Percentiles rank a stretch among this genome's conserved stretches.
These are phyloP conservation scores for Symbiodinium natans DNA, from an alignment of 73 alveolate species.

Conservation along the genomic window DNA sequence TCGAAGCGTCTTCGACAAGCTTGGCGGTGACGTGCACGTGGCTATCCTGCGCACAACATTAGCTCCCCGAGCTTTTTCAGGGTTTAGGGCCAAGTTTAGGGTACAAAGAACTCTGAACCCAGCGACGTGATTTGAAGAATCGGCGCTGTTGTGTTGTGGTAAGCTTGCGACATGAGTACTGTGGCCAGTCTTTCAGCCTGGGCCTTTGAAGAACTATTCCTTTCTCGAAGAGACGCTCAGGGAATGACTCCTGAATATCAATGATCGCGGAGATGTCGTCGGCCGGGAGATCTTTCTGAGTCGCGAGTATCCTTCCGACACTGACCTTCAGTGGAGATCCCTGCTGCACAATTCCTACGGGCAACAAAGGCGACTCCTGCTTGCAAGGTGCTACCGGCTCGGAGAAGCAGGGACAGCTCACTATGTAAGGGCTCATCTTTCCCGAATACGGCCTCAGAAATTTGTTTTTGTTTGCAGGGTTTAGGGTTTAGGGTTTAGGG, in stretches of 20 bases:
- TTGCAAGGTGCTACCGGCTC: neutral
- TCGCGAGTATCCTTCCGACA: constrained; percentile 16
- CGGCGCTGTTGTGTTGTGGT: too few species aligned
- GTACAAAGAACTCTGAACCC: too few species aligned
- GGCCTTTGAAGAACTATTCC: too few species aligned
- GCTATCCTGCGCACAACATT: neutral
- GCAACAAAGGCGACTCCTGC: neutral
- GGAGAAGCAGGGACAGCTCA: too few species aligned
- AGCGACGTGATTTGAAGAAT: too few species aligned
- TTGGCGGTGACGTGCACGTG: constrained; percentile 21
- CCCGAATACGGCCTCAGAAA: too few species aligned
- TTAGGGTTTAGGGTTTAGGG: too few species aligned
- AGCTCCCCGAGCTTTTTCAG: neutral
- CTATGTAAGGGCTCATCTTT: too few species aligned
- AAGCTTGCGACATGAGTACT: too few species aligned
- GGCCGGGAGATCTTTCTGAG: constrained; percentile 30
- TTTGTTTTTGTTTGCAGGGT: too few species aligned
- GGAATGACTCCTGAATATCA: constrained; percentile 6
- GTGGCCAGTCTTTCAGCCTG: too few species aligned
- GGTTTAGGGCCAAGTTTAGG: neutral
- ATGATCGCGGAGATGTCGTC: constrained; percentile 26
- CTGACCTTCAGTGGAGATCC: constrained; percentile 27
- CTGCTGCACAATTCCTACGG: neutral
- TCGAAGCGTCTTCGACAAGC: constrained; percentile 38
- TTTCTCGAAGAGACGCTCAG: too few species aligned